Evolutionary conservation across 108 stramenopile species (phyloP).

Genomic region (Schizochytrium sp.): DNA sequence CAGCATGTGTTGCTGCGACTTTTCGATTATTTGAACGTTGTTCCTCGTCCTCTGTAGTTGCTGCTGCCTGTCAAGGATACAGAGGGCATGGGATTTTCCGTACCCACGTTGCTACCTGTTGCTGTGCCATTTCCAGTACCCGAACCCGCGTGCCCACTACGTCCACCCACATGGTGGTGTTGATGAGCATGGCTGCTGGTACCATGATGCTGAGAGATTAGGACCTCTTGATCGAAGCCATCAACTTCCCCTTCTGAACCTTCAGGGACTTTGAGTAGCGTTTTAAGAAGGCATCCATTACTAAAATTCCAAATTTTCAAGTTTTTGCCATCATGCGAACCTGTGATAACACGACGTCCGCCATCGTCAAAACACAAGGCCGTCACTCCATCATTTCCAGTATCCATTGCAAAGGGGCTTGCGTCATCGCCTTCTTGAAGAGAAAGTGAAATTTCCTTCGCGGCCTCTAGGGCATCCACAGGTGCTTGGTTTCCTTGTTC

Average conservation of each 20-base stretch:
- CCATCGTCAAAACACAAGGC: slow-evolving; percentile 69
- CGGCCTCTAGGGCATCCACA: slow-evolving; percentile 34
- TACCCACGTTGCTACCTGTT: too few species aligned
- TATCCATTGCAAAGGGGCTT: not conserved
- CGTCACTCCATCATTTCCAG: slow-evolving; percentile 68
- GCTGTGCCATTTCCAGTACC: too few species aligned
- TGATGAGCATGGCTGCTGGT: too few species aligned
- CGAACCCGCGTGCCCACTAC: too few species aligned
- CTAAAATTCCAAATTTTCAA: slow-evolving; percentile 72
- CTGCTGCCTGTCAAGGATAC: not conserved
- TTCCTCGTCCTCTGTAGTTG: slow-evolving; percentile 2
- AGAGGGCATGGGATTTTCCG: too few species aligned
- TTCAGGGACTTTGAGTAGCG: slow-evolving; percentile 12
- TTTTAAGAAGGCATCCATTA: slow-evolving; percentile 67
- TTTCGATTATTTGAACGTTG: not conserved
- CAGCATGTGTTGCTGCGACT: not conserved
- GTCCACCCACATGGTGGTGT: too few species aligned
- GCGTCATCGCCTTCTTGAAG: slow-evolving; percentile 26
- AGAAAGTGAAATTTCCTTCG: slow-evolving; percentile 13
- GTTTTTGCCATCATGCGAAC: slow-evolving; percentile 67
- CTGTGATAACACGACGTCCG: slow-evolving; percentile 68
- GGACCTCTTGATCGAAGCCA: too few species aligned
- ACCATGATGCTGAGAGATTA: too few species aligned
- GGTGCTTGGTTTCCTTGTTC: not conserved
- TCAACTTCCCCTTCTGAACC: not conserved